Base-by-base conservation (phyloP, 1,139 yeast species). In the Taphrina flavorubra region DNA sequence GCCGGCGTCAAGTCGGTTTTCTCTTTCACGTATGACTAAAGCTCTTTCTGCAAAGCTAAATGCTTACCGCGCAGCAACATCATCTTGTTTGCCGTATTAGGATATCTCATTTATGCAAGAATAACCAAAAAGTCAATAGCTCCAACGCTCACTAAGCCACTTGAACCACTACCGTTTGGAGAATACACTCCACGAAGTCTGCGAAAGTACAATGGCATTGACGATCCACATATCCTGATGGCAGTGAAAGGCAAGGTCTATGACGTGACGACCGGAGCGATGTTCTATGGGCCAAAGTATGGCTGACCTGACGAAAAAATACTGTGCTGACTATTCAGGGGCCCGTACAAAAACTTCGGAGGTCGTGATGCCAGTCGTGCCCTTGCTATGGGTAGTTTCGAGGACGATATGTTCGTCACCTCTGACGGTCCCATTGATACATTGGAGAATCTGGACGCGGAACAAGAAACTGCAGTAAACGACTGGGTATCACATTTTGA, bases 361-460 rank as follows among this genome's bases (percentile, higher is more conserved):
- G 99, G 99, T 2, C 88, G 91, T 73, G 99, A 94, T 79, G 98
- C 99, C 1, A 89, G 96, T 1, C 82, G 99, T 73, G 99, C 99
- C 0, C 83, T 94, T 72, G 97, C 98, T 0, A 82, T 85, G 75
- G 94, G 92, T 78, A 89, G 97, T 44, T 94, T 94, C 79, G 98
- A 94, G 65, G 77, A 82, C 47, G 80, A 76, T 10, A 75, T 79
- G 76, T 75, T 81, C 18, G 77, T 80, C 1, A 77, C 79, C 0
- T 51, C 79, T 13, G 80, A 78, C 62, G 72, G 76, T 70, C 95
- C 96, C 13, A 84, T 94, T 73, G 99, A 94, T 76, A 79, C 79
- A 14, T 81, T 94, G 71, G 76, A 79, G 0, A 94, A 86, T 72
- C 83, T 94, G 74, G 79, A 82, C 0, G 81, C 80, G 11, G 83